Evolutionary conservation across 1,284 basidiomycete species (phyloP).

Genomic region (Cryptococcus sp.): DNA sequence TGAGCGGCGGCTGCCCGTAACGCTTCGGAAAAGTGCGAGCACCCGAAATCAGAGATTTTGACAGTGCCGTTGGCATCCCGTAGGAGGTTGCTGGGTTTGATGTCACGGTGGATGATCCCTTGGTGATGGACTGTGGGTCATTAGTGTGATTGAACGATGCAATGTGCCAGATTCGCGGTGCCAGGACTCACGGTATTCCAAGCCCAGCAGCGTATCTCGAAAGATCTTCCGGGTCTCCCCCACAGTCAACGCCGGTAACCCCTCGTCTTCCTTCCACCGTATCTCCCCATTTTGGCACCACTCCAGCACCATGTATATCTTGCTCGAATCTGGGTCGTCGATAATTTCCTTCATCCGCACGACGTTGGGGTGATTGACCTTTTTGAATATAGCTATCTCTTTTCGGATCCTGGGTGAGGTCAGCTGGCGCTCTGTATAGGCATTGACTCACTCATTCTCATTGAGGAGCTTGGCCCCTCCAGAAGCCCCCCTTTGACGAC

Average conservation of each 20-base stretch:
- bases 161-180: not conserved
- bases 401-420: conserved; percentile 55
- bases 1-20: conserved; percentile 58
- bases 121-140: conserved; percentile 75
- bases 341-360: conserved; percentile 92
- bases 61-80: conserved; percentile 81
- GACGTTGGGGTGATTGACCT: conserved; percentile 85
- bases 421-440: conserved; percentile 16
- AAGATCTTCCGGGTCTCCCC: conserved; percentile 81
- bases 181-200: conserved; percentile 15
- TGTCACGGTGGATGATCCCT: conserved; percentile 98
- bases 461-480: conserved; percentile 54
- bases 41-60: conserved; percentile 98
- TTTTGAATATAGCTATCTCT: conserved; percentile 98
- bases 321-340: conserved; percentile 83
- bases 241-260: conserved; percentile 70
- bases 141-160: no score
- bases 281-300: conserved; percentile 93
- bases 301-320: conserved; percentile 96
- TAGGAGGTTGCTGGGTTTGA: conserved; percentile 96
- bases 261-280: conserved; percentile 69
- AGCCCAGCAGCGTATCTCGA: conserved; percentile 57
- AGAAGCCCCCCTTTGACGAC: conserved; percentile 25
- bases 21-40: conserved; percentile 89
- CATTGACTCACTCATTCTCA: conserved; percentile 40